Base-by-base conservation (phyloP, 2,329 filamentous ascomycete genomes). In the Diplodia seriata region DNA sequence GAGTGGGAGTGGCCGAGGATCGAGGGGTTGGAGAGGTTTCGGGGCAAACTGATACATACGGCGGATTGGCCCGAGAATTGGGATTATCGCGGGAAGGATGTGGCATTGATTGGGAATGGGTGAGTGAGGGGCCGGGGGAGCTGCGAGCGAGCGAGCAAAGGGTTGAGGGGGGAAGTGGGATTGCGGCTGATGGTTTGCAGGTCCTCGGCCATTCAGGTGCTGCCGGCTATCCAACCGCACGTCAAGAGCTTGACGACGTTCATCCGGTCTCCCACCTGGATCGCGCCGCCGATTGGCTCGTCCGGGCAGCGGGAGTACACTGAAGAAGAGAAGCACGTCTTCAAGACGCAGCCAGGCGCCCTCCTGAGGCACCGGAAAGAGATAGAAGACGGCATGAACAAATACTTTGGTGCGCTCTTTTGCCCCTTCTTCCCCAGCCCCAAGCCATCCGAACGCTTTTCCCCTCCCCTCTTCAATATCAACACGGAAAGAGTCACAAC, bases 91-190 rank as follows among this genome's bases (percentile, higher is more conserved):
- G 81, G 76, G 31, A 85, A 85, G 70, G 77, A 78, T 11, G 83
- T 86, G 29, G 81, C 82, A 6, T 74, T 88, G n/a, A 82, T 88
- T 61, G 86, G 86, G 18, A 86, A 82, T 62, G 80, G 80, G 73
- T 80, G 73, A 73, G 70, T 26, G 23, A 26, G 29, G 50, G 5
- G 29, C 68, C 54, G 31, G 50, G 5, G 29, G 68, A 53, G 50
- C 68, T 20, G 40, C 18, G 8, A n/a, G 40, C 40, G 2, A n/a
- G 70, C 31, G 73, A 75, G 23, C 23, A 23, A 23, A 23, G 56
- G 68, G 57, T 11, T 68, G 74, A 8, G 33, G 9, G 9, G 33
- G 50, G 50, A 18, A 14, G 76, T 53, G 11, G 7, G 20, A 20
- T 72, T 68, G 68, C 2, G 23, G 72, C 71, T 72, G 31, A 71